These are phyloP conservation scores for Penicillium manginii DNA, from an alignment of 495 filamentous ascomycete genomes.

Conservation along the genomic window DNA sequence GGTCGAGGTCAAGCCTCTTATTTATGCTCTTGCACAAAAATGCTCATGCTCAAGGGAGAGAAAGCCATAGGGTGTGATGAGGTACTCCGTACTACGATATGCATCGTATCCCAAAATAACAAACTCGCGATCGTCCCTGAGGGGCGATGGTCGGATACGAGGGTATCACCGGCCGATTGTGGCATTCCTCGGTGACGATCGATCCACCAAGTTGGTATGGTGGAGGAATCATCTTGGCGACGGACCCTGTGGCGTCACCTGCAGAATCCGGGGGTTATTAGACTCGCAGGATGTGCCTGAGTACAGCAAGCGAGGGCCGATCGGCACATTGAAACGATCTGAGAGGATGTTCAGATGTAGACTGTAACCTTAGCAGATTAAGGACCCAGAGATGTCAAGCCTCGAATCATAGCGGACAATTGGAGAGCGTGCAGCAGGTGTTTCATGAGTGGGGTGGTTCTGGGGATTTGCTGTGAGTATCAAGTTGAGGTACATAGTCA, in stretches of 20 bases:
- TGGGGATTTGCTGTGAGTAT: background rate
- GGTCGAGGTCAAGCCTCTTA: too few species aligned
- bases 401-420: background rate
- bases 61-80: constrained; percentile 7
- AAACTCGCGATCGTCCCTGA: constrained; percentile 3
- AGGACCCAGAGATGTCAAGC: background rate
- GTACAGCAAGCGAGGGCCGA: background rate
- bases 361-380: background rate
- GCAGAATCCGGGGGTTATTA: constrained; percentile 1
- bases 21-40: too few species aligned
- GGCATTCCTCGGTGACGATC: constrained; percentile 11
- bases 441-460: background rate
- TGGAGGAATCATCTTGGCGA: constrained; percentile 5
- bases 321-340: background rate
- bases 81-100: constrained; percentile 17
- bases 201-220: constrained; percentile 4
- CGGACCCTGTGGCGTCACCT: constrained; percentile 11
- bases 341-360: too few species aligned
- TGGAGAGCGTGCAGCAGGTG: background rate
- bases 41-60: too few species aligned
- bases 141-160: constrained; percentile 14
- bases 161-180: constrained; percentile 1
- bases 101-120: constrained; percentile 36
- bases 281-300: constrained; percentile 1
- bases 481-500: background rate